Evolutionary conservation across 768 basidiomycete species (phyloP), one percentile per base, ranked within the genome.

Genomic region (Pleurotus giganteus): DNA sequence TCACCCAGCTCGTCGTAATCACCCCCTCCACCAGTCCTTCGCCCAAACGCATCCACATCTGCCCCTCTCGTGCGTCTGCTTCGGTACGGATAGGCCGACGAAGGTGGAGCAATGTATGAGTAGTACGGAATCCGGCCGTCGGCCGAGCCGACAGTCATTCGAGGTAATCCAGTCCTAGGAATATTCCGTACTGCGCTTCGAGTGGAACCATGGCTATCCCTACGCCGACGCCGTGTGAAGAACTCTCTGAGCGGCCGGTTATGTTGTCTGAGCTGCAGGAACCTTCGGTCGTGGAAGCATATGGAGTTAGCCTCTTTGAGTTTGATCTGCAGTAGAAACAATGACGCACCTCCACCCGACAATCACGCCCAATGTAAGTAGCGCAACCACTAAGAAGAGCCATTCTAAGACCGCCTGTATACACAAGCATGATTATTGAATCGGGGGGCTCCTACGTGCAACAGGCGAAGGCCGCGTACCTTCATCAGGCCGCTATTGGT

Each of bases 1-100:
- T 76, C 74, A 0, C 65, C 63, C 53, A 67, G 56, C 9, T 61
- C 61, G 21, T 70, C 72, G 47, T 70, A 71, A 34, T 71, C 63
- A 13, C 57, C 28, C 4, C 57, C 61, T 4, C 47, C 59, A 6
- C 61, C 63, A 6, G 64, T 39, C 19, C 78, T 64, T 45, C 80
- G 72, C 13, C 80, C 80, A 7, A 58, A 60, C 15, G 61, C 66
- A 57, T 79, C 79, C 0, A 66, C 68, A 56, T 79, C 77, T 0
- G 62, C 59, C 0, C 72, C 73, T 37, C 58, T 68, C 2, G 71
- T 64, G 7, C 64, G 65, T 31, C 63, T 65, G 37, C 60, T 58
- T 42, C 61, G 58, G 6, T 56, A 56, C 53, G 9, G 65, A 58
- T 58, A 61, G 9, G 54, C 63, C n/a, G 61, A 58, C 45, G 62